A percentile compares a stretch with the other conserved stretches of the same genome.
Conservation (phyloP, 129 eudicot genomes). For the Solidago caesia region DNA sequence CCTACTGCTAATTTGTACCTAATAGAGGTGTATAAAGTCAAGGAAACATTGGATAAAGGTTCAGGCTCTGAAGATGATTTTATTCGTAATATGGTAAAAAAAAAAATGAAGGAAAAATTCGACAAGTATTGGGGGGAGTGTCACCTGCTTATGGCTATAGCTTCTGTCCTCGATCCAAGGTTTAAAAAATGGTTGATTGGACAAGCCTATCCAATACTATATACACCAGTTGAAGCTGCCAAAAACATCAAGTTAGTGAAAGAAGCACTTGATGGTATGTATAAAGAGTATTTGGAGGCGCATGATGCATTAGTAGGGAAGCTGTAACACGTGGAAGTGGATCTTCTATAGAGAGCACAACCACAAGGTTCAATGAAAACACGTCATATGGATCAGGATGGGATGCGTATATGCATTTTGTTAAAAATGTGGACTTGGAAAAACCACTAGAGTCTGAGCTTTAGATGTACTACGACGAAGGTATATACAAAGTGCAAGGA, state of each 20-base stretch:
- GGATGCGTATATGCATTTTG: too few relatives aligned
- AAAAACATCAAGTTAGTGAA: not conserved
- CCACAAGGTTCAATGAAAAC: not conserved
- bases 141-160: not conserved
- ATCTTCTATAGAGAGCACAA: not conserved
- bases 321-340: not conserved
- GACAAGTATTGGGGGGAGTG: not conserved
- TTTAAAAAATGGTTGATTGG: not conserved
- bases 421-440: too few relatives aligned
- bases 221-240: not conserved
- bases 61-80: not conserved
- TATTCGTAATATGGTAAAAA: not conserved
- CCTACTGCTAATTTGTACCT: not conserved
- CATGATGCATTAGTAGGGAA: not conserved
- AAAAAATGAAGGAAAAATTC: too few relatives aligned
- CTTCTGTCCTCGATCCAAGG: not conserved
- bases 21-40: not conserved
- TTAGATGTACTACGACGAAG: too few relatives aligned
- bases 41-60: not conserved
- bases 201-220: not conserved
- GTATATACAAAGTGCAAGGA: too few relatives aligned
- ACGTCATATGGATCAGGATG: not conserved
- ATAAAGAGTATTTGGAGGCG: not conserved
- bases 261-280: conserved; percentile 1
- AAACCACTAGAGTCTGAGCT: too few relatives aligned